Percentiles rank a stretch among this genome's conserved stretches.
phyloP scores from a whole-genome alignment of 2,329 filamentous ascomycete species.

The Hymenoscyphus fraxineus region DNA sequence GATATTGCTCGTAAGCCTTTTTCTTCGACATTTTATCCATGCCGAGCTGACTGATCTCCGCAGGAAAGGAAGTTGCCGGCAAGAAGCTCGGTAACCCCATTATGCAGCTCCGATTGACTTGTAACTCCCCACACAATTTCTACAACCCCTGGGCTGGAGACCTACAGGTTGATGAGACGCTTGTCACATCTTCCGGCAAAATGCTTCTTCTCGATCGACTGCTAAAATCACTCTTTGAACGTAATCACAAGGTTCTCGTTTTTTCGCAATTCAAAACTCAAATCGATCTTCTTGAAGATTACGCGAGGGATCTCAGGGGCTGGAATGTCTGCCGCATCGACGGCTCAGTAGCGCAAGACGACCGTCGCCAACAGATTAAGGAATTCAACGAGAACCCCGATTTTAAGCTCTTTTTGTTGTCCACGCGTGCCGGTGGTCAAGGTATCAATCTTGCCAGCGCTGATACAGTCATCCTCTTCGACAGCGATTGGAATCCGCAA shows the following conservation, averaged over 20 bases:
- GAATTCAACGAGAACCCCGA: conserved; percentile 65
- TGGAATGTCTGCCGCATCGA: conserved; percentile 91
- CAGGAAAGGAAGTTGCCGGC: conserved; percentile 76
- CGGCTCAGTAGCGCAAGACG: conserved; percentile 73
- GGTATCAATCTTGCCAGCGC: conserved; percentile 91
- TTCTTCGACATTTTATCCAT: not conserved
- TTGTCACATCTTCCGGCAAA: conserved; percentile 87
- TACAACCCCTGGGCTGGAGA: conserved; percentile 80
- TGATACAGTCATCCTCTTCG: conserved; percentile 89
- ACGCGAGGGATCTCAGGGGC: conserved; percentile 69
- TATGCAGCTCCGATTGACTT: conserved; percentile 86
- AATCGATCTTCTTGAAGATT: conserved; percentile 85
- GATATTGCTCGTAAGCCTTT: conserved; percentile 66
- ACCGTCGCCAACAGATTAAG: conserved; percentile 67
- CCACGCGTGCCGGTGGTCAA: conserved; percentile 87
- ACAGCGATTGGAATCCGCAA: conserved; percentile 91
- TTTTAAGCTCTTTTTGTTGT: conserved; percentile 78
- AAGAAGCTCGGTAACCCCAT: conserved; percentile 94
- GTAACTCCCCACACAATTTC: conserved; percentile 94
- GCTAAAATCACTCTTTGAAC: conserved; percentile 67
- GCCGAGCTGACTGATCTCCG: conserved; percentile 31
- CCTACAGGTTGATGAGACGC: conserved; percentile 67
- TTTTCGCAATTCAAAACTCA: conserved; percentile 97
- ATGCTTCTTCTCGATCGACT: conserved; percentile 91
- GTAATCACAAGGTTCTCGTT: conserved; percentile 85